phyloP scores from a whole-genome alignment of 768 basidiomycete species.

The Lentinula sp. region DNA sequence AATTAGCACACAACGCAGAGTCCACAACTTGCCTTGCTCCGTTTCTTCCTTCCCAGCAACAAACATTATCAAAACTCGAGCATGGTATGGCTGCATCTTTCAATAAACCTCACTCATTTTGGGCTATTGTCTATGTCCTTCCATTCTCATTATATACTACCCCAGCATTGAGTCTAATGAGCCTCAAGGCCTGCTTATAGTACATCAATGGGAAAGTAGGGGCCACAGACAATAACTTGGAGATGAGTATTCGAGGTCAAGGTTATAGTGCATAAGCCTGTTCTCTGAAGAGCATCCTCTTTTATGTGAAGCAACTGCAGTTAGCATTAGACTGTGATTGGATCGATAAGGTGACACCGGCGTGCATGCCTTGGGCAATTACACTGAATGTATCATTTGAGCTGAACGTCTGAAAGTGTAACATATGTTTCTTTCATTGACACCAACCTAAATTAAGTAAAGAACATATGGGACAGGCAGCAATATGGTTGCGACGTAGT shows the following conservation, averaged over 20 bases:
- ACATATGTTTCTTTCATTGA: background rate
- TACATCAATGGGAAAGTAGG: slow-evolving; percentile 31
- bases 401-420: background rate
- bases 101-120: background rate
- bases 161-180: slow-evolving; percentile 10
- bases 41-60: too few species aligned
- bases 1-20: too few species aligned
- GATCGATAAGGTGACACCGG: too few species aligned
- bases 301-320: too few species aligned
- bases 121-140: slow-evolving; percentile 37
- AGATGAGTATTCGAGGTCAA: background rate
- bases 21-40: too few species aligned
- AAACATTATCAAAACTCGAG: too few species aligned
- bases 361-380: too few species aligned
- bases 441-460: background rate
- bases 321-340: too few species aligned
- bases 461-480: background rate
- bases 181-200: slow-evolving; percentile 19
- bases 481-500: background rate
- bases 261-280: too few species aligned
- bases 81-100: background rate
- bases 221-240: slow-evolving; percentile 22
- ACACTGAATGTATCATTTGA: too few species aligned
- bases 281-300: background rate
- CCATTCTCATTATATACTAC: slow-evolving; percentile 52